These are phyloP conservation scores for Leccinum boreale DNA, from an alignment of 768 basidiomycete species.

Conservation along the genomic window DNA sequence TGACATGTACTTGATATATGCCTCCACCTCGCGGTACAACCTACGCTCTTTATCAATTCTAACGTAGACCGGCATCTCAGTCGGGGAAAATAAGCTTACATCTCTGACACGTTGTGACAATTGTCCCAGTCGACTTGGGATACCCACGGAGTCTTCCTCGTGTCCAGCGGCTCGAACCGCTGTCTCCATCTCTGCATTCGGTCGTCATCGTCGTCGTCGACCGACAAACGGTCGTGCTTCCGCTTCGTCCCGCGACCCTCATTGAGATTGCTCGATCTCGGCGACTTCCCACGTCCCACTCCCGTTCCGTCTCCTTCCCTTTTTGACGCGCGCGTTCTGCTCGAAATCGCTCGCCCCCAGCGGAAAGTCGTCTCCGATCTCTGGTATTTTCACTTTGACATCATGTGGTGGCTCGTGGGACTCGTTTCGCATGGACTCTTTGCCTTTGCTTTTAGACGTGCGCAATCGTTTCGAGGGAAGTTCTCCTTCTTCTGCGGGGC, in stretches of 20 bases:
- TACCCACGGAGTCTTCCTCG: conserved; percentile 68
- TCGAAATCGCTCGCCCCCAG: conserved; percentile 17
- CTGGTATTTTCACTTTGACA: conserved; percentile 6
- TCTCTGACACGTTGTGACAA: conserved; percentile 77
- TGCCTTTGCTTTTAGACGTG: conserved; percentile 20
- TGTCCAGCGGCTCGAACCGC: conserved; percentile 48
- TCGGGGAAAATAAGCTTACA: conserved; percentile 48
- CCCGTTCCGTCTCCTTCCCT: conserved; percentile 30
- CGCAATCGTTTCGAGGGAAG: conserved; percentile 18
- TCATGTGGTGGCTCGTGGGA: conserved; percentile 12
- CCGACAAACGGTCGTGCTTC: conserved; percentile 42
- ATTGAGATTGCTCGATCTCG: conserved; percentile 19
- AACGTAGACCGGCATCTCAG: conserved; percentile 3
- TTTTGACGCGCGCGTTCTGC: conserved; percentile 20
- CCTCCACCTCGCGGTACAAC: conserved; percentile 81
- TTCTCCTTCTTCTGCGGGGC: conserved; percentile 8
- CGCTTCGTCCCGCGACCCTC: conserved; percentile 38
- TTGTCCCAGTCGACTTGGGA: conserved; percentile 64
- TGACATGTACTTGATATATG: conserved; percentile 84
- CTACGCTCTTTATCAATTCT: conserved; percentile 36
- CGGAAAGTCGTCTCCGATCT: conserved; percentile 33
- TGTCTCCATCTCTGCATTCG: conserved; percentile 42
- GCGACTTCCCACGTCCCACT: conserved; percentile 39
- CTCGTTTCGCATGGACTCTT: conserved; percentile 7
- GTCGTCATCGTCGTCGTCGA: conserved; percentile 39